Evolutionary conservation across 2,329 filamentous ascomycete genomes (phyloP), one percentile per base, ranked within the genome.

Genomic region (Neofusicoccum cordaticola): DNA sequence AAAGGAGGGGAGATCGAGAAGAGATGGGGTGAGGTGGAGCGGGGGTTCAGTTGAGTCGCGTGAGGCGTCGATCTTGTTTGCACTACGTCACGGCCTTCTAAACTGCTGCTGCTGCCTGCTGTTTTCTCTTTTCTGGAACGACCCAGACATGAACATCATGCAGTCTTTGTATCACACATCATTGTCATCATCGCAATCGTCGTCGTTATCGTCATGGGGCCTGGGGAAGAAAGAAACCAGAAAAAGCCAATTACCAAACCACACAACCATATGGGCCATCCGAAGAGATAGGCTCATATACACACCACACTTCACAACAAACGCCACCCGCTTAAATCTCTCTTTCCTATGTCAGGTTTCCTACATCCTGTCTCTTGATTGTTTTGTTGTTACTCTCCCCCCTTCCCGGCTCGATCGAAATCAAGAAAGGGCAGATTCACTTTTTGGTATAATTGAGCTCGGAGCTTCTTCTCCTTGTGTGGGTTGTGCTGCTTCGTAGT

Each of bases 131-230:
- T 58, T 37, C 27, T 19, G 27, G 31, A 45, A 60, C 44, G 56
- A 60, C 56, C 42, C 56, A 60, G 42, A 60, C 56, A 60, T 60
- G 56, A 60, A 45, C 56, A 60, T 60, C 56, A 60, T 60, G 56
- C 56, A 34, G 31, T 60, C 42, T 45, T 41, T 41, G 39, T 60
- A 60, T 60, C 42, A 47, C 52, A 57, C 56, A n/a, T 34, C 17
- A 15, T 47, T 35, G 42, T 27, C 42, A 31, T 48, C 42, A 60
- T 60, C 42, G 31, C 37, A 27, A 47, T 47, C 37, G 13, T 39
- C 37, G 13, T 39, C 42, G 31, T 37, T 27, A 60, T 60, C 42
- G 31, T 47, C 41, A 47, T 47, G 56, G 56, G 31, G 44, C 31
- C 22, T 37, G n/a, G 22, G 56, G 56, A 60, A 19, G 31, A 45